Evolutionary conservation across 1,139 yeast genomes (phyloP), one percentile per base, ranked within the genome.

Genomic region (Meyerozyma carpophila): DNA sequence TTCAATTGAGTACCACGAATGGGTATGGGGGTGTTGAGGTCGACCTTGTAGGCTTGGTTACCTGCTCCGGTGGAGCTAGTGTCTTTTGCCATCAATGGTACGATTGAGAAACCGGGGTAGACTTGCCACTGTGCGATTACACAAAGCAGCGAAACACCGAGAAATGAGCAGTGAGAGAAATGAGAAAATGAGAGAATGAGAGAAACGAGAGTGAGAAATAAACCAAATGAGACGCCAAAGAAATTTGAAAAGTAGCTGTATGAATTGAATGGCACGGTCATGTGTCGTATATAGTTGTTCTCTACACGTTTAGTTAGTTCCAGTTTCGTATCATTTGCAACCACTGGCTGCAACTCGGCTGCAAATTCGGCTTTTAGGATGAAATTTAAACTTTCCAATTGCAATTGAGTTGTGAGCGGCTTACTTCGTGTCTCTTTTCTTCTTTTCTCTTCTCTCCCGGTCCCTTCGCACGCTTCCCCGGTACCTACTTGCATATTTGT

Each of bases 11-110:
- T 43, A 5, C 37, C 37, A 18, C 37, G 37, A 9, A 39, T 36
- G 13, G 49, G 49, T 29, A 40, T 44, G 26, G 49, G 49, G 8
- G 46, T 43, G 13, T 40, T 34, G 10, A 47, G 36, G 9, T 40
- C 31, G 8, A 40, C 32, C 25, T 41, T 26, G 5, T 31, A 6
- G 34, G 34, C 14, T 9, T 11, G 16, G 10, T 14, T 13, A 13
- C 20, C 16, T 13, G 34, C 34, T 31, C 34, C 34, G 5, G 34
- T 13, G 20, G 34, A 14, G 34, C 20, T 4, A 13, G n/a, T 31
- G 16, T 31, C 20, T 13, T 31, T 31, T 14, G n/a, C 34, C 34
- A 31, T 31, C 16, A n/a, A 13, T 11, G 34, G 10, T 11, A 2
- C 8, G 9, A n/a, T 9, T 31, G 7, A 5, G 14, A 31, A 31